Evolutionary conservation across 306 rosid species (phyloP), one percentile per base, ranked within the genome.

Genomic region (Begonia peltatifolia): DNA sequence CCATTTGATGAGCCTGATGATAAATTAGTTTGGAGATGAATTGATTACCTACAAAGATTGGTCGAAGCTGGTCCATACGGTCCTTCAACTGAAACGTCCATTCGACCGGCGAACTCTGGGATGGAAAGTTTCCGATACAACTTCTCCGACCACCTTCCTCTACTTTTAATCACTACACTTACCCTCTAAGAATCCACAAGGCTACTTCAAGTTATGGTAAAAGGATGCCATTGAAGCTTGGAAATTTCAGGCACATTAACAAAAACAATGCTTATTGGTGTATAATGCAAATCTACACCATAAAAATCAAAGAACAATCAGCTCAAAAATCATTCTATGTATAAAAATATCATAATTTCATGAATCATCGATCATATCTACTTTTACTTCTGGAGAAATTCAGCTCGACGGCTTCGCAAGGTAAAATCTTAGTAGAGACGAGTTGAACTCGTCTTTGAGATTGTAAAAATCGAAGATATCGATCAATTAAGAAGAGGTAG

Each of bases 221-320:
- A 76, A 53, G 83, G 92, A 60, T 79, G 92, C 83, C 85, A 78
- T 48, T 78, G 90, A 59, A 73, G 57, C 78, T 75, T 82, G 52
- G 83, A 79, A 71, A 83, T 68, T n/a, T 58, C 52, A 46, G 87
- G 84, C 61, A 71, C 69, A 64, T 79, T 71, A 30, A 79, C 53
- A 68, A 79, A 79, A 47, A 79, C 58, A 16, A 57, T 56, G 67
- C 79, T 83, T 50, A 83, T 67, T 41, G 93, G 87, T 41, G 74
- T 62, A 71, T 76, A 76, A 11, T 61, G 51, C 63, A 76, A 12
- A 16, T 68, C 87, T 74, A 55, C 3, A 58, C 59, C 53, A 43
- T 50, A 54, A 43, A 25, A 30, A 17, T 17, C 18, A 17, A 15
- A 46, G 46, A 6, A 6, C 15, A 47, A 8, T 42, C 11, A 42